These are phyloP conservation scores for Penicillium sp. DNA, from an alignment of 2,329 filamentous ascomycete species.

Conservation along the genomic window DNA sequence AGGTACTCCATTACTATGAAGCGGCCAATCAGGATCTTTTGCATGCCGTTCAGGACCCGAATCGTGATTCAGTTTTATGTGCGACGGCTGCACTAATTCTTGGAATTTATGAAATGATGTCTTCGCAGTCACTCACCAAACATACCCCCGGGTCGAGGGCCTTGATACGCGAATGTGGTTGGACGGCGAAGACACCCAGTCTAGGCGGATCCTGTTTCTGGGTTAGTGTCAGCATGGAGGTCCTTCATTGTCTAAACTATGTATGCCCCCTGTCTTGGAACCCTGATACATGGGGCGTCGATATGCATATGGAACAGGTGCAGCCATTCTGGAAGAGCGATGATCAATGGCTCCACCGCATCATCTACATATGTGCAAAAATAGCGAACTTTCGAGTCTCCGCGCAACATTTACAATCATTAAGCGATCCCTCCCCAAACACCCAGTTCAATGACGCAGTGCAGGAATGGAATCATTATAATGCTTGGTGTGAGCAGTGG, in stretches of 20 bases:
- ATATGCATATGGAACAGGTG: constrained; percentile 68
- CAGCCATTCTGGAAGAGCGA: constrained; percentile 64
- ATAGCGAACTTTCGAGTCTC: constrained; percentile 80
- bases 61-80: constrained; percentile 80
- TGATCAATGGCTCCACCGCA: constrained; percentile 84
- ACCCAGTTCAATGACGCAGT: constrained; percentile 64
- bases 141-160: constrained; percentile 84
- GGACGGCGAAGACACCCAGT: constrained; percentile 77
- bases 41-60: constrained; percentile 76
- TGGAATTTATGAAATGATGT: constrained; percentile 93
- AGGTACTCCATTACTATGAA: constrained; percentile 81
- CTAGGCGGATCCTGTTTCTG: constrained; percentile 90
- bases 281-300: constrained; percentile 84
- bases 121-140: constrained; percentile 76
- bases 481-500: constrained; percentile 81
- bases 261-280: constrained; percentile 88
- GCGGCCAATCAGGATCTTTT: constrained; percentile 78
- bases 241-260: constrained; percentile 83
- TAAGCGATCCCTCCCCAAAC: constrained; percentile 61
- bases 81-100: constrained; percentile 85
- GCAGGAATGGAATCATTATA: constrained; percentile 78
- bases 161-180: constrained; percentile 84
- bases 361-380: constrained; percentile 85
- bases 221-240: constrained; percentile 87
- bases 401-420: constrained; percentile 61